Conservation (phyloP, 148 eudicot species). For the Persicaria tinctoria region DNA sequence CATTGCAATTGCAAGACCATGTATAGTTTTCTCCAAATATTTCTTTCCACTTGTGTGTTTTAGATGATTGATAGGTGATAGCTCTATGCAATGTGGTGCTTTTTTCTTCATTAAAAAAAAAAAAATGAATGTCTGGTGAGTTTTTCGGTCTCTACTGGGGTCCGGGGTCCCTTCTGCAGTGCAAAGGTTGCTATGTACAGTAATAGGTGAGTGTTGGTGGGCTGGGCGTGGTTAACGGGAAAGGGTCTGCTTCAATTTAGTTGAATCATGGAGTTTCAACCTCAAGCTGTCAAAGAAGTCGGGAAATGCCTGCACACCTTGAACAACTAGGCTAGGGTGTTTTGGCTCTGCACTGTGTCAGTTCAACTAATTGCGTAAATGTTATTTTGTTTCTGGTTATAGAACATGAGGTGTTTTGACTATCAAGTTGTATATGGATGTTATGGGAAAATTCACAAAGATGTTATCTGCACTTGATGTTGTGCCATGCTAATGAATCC, state of each 20-base stretch:
- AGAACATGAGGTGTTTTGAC: background rate
- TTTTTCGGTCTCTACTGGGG: background rate
- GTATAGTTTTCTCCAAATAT: background rate
- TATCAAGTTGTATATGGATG: background rate
- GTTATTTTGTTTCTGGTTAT: background rate
- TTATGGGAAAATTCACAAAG: background rate
- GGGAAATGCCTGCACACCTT: background rate
- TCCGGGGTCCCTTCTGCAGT: background rate
- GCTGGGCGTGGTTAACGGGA: background rate
- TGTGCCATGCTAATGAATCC: background rate
- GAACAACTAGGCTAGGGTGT: background rate
- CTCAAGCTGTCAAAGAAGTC: background rate
- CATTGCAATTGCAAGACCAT: slow-evolving; percentile 1
- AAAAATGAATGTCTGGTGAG: background rate
- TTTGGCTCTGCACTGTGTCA: background rate
- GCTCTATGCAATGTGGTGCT: background rate
- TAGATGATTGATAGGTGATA: background rate
- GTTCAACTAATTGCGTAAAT: background rate
- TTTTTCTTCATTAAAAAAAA: background rate
- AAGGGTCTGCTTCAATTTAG: background rate
- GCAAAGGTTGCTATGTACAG: background rate
- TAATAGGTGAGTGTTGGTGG: background rate
- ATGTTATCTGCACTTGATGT: background rate
- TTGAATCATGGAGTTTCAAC: background rate
- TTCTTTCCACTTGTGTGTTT: background rate